Base-by-base conservation (phyloP, 2,329 filamentous ascomycete genomes). In the Neofusicoccum umdonicola region DNA sequence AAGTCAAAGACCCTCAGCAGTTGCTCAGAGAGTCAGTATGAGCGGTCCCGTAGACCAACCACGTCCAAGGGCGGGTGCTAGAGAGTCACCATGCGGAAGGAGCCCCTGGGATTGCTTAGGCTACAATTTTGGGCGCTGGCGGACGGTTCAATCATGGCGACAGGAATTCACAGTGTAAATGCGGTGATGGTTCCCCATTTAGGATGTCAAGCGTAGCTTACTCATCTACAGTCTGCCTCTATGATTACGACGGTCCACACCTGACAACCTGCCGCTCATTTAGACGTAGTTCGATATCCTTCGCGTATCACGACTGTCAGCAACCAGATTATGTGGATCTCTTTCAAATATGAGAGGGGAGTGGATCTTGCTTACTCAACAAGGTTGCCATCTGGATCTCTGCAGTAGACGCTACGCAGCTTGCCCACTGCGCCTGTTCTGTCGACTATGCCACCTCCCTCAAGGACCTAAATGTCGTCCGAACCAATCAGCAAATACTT, bases 1-100 rank as follows among this genome's bases (percentile, higher is more conserved):
- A 76, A 70, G 60, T 76, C 74, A 66, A 77, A 77, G 34, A 72
- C 64, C 35, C 72, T 68, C 74, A 65, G 42, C n/a, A 65, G 42
- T 66, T 68, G n/a, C 31, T 22, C 6, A 34, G 12, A 15, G 37
- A 31, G 13, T 34, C 9, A 62, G n/a, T 4, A 42, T 52, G 6
- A 7, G 7, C n/a, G 52, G 9, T 31, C 6, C 27, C 27, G 27
- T 31, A 31, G 27, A 31, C 4, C 6, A 31, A 31, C 27, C 27
- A 31, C 27, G 6, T 31, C 27, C 27, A 31, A 31, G 27, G 27
- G 6, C 6, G 27, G 27, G 27, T 1, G 15, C 5, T 2, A 4
- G 11, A 35, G 27, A 64, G 62, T n/a, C 52, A 79, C 78, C 74
- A 15, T 39, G 3, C 11, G 11, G 37, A 39, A 39, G 13, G 8